Percentiles rank a stretch among this genome's conserved stretches.
Evolutionary conservation across 495 filamentous ascomycete genomes (phyloP).

Genomic region (Penicillium fimorum): DNA sequence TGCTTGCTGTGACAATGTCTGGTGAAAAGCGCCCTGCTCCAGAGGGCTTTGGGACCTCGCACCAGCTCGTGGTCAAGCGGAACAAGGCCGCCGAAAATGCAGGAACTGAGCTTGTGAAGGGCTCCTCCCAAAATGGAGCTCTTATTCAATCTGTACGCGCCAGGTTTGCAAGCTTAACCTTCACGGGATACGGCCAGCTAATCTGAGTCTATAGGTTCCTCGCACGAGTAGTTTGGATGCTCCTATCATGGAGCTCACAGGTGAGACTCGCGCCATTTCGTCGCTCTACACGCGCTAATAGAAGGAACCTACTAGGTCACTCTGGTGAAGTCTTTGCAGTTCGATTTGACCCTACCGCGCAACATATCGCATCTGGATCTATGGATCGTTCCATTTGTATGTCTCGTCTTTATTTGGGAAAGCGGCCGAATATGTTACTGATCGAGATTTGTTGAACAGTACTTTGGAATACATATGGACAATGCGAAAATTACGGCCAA

Average conservation of each 20-base stretch:
- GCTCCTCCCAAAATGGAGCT: slow-evolving; percentile 65
- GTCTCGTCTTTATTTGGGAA: slow-evolving; percentile 23
- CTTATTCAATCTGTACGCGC: slow-evolving; percentile 79
- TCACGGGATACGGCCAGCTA: not conserved
- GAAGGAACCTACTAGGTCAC: slow-evolving; percentile 47
- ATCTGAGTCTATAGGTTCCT: slow-evolving; percentile 55
- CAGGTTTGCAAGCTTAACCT: not conserved
- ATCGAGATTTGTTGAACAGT: slow-evolving; percentile 48
- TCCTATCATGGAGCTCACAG: slow-evolving; percentile 91
- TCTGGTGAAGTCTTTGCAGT: slow-evolving; percentile 85
- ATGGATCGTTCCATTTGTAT: slow-evolving; percentile 90
- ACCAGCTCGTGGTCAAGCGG: slow-evolving; percentile 82
- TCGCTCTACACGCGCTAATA: slow-evolving; percentile 7
- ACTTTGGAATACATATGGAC: slow-evolving; percentile 87
- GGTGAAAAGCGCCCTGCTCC: slow-evolving; percentile 86
- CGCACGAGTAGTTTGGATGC: slow-evolving; percentile 85
- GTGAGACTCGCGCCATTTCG: slow-evolving; percentile 40
- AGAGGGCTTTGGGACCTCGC: slow-evolving; percentile 69
- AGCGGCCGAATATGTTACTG: not conserved
- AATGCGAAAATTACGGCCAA: slow-evolving; percentile 89
- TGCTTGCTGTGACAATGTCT: slow-evolving; percentile 59
- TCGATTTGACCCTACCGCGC: slow-evolving; percentile 83
- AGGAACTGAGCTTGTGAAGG: slow-evolving; percentile 62
- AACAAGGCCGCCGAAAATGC: slow-evolving; percentile 69
- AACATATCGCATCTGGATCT: slow-evolving; percentile 88